Base-by-base conservation (phyloP, 2,329 filamentous ascomycete genomes). In the Graphilbum fragrans region DNA sequence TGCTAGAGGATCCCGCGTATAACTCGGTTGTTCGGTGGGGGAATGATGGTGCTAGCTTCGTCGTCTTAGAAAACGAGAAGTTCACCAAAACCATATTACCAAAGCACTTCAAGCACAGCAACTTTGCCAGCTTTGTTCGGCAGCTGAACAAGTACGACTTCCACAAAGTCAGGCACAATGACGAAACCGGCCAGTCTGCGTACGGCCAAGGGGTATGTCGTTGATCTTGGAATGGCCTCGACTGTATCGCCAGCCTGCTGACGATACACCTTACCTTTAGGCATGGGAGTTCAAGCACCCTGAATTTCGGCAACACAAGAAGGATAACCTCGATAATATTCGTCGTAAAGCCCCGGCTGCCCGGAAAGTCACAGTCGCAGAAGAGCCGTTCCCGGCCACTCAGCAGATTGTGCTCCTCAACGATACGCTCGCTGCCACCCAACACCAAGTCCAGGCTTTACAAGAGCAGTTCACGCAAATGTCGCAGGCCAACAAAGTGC, bases 61-160 rank as follows among this genome's bases (percentile, higher is more conserved):
- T 98, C 44, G 93, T 98, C 39, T 70, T 96, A 41, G 92, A 98
- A 77, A 94, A 93, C 61, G 90, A 96, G 60, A 94, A 94, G 61
- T 98, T 98, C 57, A 96, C 92, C 19, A 94, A 95, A 60, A 83
- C 85, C 32, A 94, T 98, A 53, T 76, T 98, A 16, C 92, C 92
- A 3, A 95, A 96, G 58, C 87, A 96, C 55, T 98, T 98, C 70
- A 98, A 98, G 63, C 92, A 96, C 64, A 94, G 86, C 73, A 95
- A 95, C 60, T 95, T 95, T 66, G 88, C 88, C 25, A 94, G 87
- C 62, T 95, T 95, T 58, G 88, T 95, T 44, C 82, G 88, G 38
- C 88, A 95, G 59, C 67, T 95, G 44, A 95, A 95, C 67, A 95
- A 95, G 59, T 95, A 94, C 61, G 88, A 94, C 58, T 98, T 98